phyloP scores from a whole-genome alignment of 768 basidiomycete genomes.

The Trichaptum fuscoviolaceum region DNA sequence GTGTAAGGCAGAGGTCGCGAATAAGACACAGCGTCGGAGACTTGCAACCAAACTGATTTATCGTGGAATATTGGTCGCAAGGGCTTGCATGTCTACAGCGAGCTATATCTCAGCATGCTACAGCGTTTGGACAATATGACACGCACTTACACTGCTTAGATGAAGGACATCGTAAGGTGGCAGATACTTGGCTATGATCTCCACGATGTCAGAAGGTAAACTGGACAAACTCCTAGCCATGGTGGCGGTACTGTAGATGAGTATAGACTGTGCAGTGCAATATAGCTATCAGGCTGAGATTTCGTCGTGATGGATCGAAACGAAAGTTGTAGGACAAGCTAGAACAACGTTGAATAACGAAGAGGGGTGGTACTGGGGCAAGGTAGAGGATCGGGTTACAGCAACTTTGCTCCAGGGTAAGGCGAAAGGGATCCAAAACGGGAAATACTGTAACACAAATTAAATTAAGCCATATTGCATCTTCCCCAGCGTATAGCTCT shows the following conservation, averaged over 20 bases:
- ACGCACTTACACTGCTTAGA: not conserved
- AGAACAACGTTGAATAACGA: not conserved
- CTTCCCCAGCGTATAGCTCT: not conserved
- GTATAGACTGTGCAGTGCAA: not conserved
- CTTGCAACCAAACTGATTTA: not conserved
- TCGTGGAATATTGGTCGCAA: slow-evolving; percentile 2
- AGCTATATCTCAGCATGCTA: not conserved
- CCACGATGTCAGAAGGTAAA: slow-evolving; percentile 3
- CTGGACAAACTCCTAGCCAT: not conserved
- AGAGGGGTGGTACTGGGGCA: not conserved
- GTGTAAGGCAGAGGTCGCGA: not conserved
- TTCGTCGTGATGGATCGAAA: not conserved
- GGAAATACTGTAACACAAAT: not conserved
- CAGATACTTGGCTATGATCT: slow-evolving; percentile 1
- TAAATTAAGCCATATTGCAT: too few relatives aligned
- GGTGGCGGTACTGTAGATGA: not conserved
- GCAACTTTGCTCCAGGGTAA: not conserved
- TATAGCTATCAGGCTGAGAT: not conserved
- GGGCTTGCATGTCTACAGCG: not conserved
- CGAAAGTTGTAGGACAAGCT: not conserved
- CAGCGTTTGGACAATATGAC: not conserved
- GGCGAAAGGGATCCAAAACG: not conserved
- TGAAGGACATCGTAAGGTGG: slow-evolving; percentile 3
- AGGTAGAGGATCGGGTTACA: not conserved
- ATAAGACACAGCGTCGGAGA: not conserved